Conservation (phyloP, 768 basidiomycete genomes). For the Austroboletus eburneus region DNA sequence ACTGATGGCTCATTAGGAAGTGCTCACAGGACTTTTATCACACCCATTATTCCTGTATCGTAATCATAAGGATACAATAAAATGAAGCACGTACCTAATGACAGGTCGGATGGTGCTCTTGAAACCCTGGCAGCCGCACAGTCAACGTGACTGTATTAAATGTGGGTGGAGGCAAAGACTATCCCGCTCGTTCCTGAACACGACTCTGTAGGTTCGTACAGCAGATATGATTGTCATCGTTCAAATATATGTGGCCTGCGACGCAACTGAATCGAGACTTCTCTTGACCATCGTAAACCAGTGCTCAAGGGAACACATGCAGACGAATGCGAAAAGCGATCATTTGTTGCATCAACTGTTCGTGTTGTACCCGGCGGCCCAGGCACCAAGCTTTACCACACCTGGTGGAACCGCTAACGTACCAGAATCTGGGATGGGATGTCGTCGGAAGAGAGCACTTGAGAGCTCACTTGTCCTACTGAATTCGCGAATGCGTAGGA, state of each 20-base stretch:
- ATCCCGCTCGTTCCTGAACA: neutral
- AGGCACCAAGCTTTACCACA: slow-evolving; percentile 50
- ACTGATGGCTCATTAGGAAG: slow-evolving; percentile 26
- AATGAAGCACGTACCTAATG: neutral
- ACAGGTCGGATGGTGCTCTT: slow-evolving; percentile 54
- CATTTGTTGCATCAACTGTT: slow-evolving; percentile 50
- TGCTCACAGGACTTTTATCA: slow-evolving; percentile 42
- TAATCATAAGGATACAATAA: too few relatives aligned
- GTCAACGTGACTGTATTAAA: slow-evolving; percentile 57
- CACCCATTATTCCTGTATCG: too few relatives aligned
- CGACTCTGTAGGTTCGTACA: slow-evolving; percentile 36
- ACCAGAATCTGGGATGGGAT: too few relatives aligned
- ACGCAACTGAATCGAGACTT: slow-evolving; percentile 47
- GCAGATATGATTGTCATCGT: slow-evolving; percentile 41
- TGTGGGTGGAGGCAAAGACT: slow-evolving; percentile 26
- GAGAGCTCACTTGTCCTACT: too few relatives aligned
- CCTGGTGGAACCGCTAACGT: too few relatives aligned
- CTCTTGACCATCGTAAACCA: neutral
- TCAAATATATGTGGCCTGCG: slow-evolving; percentile 56
- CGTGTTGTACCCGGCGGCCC: slow-evolving; percentile 54
- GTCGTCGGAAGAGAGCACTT: too few relatives aligned
- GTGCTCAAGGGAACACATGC: neutral
- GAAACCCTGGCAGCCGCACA: slow-evolving; percentile 55
- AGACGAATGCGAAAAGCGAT: slow-evolving; percentile 62
- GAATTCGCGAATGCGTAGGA: too few relatives aligned